These are phyloP conservation scores for Tripterygium wilfordii DNA, from an alignment of 177 flowering plant species.

Conservation along the genomic window DNA sequence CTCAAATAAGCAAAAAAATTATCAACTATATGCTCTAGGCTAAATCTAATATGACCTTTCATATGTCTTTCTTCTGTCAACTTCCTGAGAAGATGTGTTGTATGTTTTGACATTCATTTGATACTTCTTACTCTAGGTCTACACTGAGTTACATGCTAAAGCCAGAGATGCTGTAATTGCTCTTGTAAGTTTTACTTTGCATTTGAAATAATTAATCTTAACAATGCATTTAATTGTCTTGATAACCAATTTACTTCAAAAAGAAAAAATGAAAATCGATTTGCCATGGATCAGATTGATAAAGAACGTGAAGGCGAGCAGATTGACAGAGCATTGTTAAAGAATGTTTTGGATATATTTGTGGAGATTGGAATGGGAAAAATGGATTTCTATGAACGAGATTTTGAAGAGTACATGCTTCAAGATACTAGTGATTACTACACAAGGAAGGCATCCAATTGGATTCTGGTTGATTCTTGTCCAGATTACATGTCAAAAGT, in stretches of 20 bases:
- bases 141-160: constrained; percentile 18
- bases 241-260: no score
- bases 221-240: no score
- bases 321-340: constrained; percentile 49
- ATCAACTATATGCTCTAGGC: no score
- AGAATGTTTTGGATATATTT: constrained; percentile 41
- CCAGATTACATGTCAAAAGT: constrained; percentile 53
- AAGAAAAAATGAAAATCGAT: no score
- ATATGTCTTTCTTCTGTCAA: not conserved
- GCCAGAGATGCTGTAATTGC: constrained; percentile 38
- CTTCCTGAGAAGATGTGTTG: no score
- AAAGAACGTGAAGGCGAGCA: constrained; percentile 58
- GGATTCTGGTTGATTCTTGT: constrained; percentile 51
- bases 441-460: constrained; percentile 48
- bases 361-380: constrained; percentile 42
- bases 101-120: no score
- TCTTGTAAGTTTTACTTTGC: constrained; percentile 34
- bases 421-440: constrained; percentile 36
- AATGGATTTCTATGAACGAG: constrained; percentile 34
- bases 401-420: constrained; percentile 46
- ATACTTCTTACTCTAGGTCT: constrained; percentile 25
- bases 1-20: no score
- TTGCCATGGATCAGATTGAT: constrained; percentile 42
- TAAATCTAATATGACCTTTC: no score
- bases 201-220: no score